phyloP scores from a whole-genome alignment of 1,284 basidiomycete genomes.

The Exobasidium rhododendri region DNA sequence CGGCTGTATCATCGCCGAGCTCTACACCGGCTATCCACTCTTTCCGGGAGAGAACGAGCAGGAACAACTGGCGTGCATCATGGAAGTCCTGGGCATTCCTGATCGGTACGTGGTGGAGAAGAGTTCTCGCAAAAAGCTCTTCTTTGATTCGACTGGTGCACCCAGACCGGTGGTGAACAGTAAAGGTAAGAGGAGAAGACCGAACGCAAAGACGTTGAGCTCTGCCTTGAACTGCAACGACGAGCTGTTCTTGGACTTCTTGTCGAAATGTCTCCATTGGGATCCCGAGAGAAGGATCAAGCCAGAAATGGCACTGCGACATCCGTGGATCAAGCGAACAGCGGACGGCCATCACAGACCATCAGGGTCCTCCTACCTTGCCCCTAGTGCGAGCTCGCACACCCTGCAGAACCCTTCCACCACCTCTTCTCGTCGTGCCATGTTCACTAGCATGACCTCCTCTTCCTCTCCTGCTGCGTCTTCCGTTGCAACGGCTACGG shows the following conservation, averaged over 20 bases:
- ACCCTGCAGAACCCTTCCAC: no score
- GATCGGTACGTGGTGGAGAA: conserved; percentile 92
- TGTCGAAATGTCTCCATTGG: conserved; percentile 93
- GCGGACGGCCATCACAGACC: not conserved
- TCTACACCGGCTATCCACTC: conserved; percentile 98
- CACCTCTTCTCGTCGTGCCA: not conserved
- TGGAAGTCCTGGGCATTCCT: conserved; percentile 95
- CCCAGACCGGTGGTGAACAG: conserved; percentile 93
- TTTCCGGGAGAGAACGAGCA: conserved; percentile 97
- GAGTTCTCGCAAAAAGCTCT: conserved; percentile 87
- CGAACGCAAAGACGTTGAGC: conserved; percentile 81
- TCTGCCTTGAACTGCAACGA: conserved; percentile 85
- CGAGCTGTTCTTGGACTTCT: conserved; percentile 68
- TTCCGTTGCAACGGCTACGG: no score
- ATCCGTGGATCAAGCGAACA: conserved; percentile 30
- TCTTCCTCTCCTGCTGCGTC: not conserved
- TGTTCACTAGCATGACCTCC: not conserved
- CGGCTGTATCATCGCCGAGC: conserved; percentile 93
- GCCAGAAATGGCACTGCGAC: conserved; percentile 72
- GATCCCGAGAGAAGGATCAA: conserved; percentile 95
- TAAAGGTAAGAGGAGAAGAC: conserved; percentile 86
- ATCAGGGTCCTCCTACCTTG: not conserved
- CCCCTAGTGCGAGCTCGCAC: not conserved
- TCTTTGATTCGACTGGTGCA: conserved; percentile 90
- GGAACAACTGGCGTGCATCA: conserved; percentile 97